Evolutionary conservation across 148 eudicot species (phyloP), one percentile per base, ranked within the genome.

Genomic region (Rhododendron henanense): DNA sequence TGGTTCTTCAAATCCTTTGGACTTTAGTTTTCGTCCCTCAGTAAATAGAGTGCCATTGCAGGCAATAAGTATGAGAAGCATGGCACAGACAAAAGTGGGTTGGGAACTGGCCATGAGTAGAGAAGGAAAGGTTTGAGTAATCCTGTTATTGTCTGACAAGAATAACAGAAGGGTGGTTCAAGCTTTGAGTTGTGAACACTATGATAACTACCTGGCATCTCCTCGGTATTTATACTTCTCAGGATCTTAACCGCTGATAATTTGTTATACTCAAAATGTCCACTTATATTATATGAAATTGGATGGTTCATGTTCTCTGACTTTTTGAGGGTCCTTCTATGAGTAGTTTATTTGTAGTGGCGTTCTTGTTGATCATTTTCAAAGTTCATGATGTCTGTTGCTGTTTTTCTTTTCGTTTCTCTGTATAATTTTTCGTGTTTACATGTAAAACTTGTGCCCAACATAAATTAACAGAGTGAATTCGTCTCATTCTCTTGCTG

Each of bases 21-120:
- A 21, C 77, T 86, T 91, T 50, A 89, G 88, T 65, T 84, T 82
- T 86, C 91, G 85, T 57, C 84, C 93, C 73, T 88, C 90, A 13
- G 67, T 57, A 28, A 81, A 47, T 80, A 63, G 85, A 69, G 83
- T 80, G 81, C 33, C 85, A 55, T 82, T 81, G 78, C 86, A 78
- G 35, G 85, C 78, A 28, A 83, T 16, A 51, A 88, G 61, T 55
- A 81, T 81, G 57, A 91, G 71, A 77, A 89, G 4, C 79, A 87
- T 51, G 74, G 69, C 84, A 28, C 14, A 61, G 50, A 61, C 31
- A 18, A 80, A 45, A 39, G 84, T 50, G 50, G 81, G n/a, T 89
- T 67, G 83, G 76, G 16, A 82, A 35, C 75, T 28, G 78, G 91
- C 90, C 92, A 91, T 91, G 13, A 47, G 74, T 48, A 71, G 50